A percentile compares a stretch with the other conserved stretches of the same genome.
Conservation (phyloP, 2,329 filamentous ascomycete species). For the Colletotrichum tabaci region DNA sequence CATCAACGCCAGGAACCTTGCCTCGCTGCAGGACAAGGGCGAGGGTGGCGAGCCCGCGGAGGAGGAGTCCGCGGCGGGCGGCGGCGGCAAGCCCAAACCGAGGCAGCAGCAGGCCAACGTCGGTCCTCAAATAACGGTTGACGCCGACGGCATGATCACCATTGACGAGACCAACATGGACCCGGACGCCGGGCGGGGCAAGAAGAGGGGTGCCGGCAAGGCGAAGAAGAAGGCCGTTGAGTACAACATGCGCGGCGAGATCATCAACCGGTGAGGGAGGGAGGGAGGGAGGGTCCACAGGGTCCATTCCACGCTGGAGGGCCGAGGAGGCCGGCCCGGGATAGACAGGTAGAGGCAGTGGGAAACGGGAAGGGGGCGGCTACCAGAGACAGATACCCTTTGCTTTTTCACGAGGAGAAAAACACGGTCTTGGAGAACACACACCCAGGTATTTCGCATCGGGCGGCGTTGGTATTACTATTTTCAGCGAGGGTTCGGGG, state of each 20-base stretch:
- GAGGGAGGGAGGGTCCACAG: not conserved
- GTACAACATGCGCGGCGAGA: slow-evolving; percentile 47
- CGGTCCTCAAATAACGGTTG: slow-evolving; percentile 36
- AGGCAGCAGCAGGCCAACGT: slow-evolving; percentile 23
- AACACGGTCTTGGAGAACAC: not conserved
- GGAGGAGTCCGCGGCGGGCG: slow-evolving; percentile 25
- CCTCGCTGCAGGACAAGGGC: slow-evolving; percentile 64
- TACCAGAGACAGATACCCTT: slow-evolving; percentile 20
- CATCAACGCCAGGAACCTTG: slow-evolving; percentile 62
- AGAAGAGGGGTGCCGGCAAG: slow-evolving; percentile 53
- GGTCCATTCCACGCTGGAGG: not conserved
- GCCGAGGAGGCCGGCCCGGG: slow-evolving; percentile 5
- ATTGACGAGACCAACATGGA: slow-evolving; percentile 43
- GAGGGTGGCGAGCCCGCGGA: slow-evolving; percentile 41
- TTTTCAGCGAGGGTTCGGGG: not conserved
- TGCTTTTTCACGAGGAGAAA: slow-evolving; percentile 7
- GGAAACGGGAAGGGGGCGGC: not conserved
- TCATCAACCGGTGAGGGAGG: slow-evolving; percentile 30
- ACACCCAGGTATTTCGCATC: not conserved
- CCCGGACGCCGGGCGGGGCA: slow-evolving; percentile 40
- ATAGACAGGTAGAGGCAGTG: not conserved
- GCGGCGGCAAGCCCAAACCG: slow-evolving; percentile 14
- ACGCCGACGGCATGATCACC: slow-evolving; percentile 42
- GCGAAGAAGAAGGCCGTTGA: slow-evolving; percentile 50
- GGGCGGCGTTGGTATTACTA: slow-evolving; percentile 11